phyloP scores from a whole-genome alignment of 495 filamentous ascomycete species.

The Pyronema omphalodes region DNA sequence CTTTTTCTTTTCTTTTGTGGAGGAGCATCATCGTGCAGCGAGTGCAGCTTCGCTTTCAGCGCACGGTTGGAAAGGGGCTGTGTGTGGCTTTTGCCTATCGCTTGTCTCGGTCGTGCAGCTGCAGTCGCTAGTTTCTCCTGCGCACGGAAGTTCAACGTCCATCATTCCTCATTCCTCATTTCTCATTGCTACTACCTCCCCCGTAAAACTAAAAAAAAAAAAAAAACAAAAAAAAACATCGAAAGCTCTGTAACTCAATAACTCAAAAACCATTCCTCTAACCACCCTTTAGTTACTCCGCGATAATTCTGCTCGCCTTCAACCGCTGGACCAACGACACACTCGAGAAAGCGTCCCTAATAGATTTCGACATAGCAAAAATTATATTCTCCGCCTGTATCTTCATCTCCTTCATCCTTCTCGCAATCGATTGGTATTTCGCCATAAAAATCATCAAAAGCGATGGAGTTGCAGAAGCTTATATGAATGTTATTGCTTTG shows the following conservation, averaged over 20 bases:
- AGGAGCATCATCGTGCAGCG: no score
- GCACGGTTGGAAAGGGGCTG: background rate
- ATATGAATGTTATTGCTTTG: constrained; percentile 70
- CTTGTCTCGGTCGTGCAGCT: no score
- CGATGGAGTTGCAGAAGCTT: constrained; percentile 75
- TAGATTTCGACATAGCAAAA: constrained; percentile 52
- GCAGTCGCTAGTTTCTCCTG: background rate
- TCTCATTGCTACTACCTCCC: no score
- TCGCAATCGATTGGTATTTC: constrained; percentile 55
- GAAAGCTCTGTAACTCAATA: no score
- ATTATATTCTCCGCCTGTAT: constrained; percentile 89
- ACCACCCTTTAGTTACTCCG: constrained; percentile 41
- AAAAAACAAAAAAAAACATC: no score
- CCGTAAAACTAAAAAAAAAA: no score
- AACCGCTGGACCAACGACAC: constrained; percentile 34
- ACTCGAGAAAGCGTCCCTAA: constrained; percentile 41
- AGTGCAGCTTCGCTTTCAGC: no score
- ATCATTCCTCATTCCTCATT: no score
- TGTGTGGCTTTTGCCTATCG: no score
- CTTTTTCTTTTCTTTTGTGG: no score
- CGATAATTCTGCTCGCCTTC: constrained; percentile 75
- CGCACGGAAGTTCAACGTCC: background rate
- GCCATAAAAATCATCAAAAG: constrained; percentile 62
- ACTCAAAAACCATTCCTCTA: no score
- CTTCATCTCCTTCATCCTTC: constrained; percentile 61